Conservation (phyloP, 2,329 filamentous ascomycete genomes). For the Colletotrichum somersetense region DNA sequence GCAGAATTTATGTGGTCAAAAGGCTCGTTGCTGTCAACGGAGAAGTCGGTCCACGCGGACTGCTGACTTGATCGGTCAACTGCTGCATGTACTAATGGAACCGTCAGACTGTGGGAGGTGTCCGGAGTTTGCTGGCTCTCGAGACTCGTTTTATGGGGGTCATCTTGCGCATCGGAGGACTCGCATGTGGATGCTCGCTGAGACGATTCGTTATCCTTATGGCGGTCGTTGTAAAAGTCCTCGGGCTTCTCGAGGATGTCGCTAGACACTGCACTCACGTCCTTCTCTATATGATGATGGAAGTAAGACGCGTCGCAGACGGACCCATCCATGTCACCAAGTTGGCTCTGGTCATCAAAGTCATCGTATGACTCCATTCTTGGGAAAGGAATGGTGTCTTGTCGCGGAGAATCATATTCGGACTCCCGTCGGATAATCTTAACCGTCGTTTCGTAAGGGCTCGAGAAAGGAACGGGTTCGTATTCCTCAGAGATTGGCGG, state of each 20-base stretch:
- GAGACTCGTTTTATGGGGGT: constrained; percentile 34
- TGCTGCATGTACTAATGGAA: constrained; percentile 59
- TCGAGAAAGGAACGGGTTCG: constrained; percentile 55
- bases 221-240: constrained; percentile 43
- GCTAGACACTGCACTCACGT: constrained; percentile 53
- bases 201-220: constrained; percentile 46
- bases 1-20: constrained; percentile 47
- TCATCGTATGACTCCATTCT: constrained; percentile 53
- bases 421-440: constrained; percentile 63
- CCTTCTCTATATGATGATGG: constrained; percentile 51
- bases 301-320: constrained; percentile 46
- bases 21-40: constrained; percentile 65
- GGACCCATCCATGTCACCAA: constrained; percentile 47
- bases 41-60: constrained; percentile 72
- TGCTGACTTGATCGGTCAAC: constrained; percentile 65
- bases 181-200: constrained; percentile 56
- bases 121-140: constrained; percentile 47
- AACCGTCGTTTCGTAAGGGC: constrained; percentile 60
- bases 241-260: constrained; percentile 49
- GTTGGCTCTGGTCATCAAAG: constrained; percentile 55
- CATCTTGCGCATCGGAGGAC: constrained; percentile 46
- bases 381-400: constrained; percentile 51
- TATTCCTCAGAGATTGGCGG: constrained; percentile 49
- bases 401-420: constrained; percentile 48
- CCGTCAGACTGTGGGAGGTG: constrained; percentile 59